A percentile compares a stretch with the other conserved stretches of the same genome.
Evolutionary conservation across 1,284 basidiomycete genomes (phyloP).

Genomic region (Athelia sp.): DNA sequence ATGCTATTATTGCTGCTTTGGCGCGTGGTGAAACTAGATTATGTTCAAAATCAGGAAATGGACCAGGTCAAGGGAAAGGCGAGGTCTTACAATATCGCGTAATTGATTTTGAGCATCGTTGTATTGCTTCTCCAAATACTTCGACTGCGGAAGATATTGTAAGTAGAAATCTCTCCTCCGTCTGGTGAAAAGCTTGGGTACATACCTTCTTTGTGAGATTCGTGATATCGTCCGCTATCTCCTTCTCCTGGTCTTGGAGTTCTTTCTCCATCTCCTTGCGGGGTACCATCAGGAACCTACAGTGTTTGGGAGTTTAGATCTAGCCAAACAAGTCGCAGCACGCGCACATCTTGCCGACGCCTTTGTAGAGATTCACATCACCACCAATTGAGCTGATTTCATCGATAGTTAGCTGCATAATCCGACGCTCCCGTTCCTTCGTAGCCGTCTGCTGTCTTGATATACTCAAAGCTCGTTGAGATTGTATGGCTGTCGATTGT

Average conservation of each 20-base stretch:
- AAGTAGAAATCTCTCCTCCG: conserved; percentile 7
- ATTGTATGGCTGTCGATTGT: conserved; percentile 78
- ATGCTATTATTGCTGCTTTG: conserved; percentile 34
- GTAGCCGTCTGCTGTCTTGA: conserved; percentile 68
- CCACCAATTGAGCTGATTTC: conserved; percentile 64
- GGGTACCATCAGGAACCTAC: conserved; percentile 88
- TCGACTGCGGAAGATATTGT: conserved; percentile 46
- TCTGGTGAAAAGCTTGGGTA: conserved; percentile 1
- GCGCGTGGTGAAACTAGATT: conserved; percentile 57
- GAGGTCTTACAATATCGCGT: conserved; percentile 72
- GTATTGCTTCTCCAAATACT: conserved; percentile 88
- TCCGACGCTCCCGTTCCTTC: conserved; percentile 83
- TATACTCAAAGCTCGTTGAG: conserved; percentile 70
- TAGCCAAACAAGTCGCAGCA: background rate
- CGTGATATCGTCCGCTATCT: conserved; percentile 74
- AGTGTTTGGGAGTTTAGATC: conserved; percentile 1
- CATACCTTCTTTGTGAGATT: conserved; percentile 75
- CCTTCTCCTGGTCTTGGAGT: conserved; percentile 72
- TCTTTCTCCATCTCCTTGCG: conserved; percentile 73
- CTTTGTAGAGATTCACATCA: conserved; percentile 80
- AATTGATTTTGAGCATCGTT: conserved; percentile 84
- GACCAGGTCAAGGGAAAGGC: conserved; percentile 2
- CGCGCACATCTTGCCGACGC: conserved; percentile 87
- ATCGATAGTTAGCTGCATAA: conserved; percentile 81
- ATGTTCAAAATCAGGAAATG: conserved; percentile 1